Conservation (phyloP, 208 protist species). For the Kentomonas sorsogonicus region DNA sequence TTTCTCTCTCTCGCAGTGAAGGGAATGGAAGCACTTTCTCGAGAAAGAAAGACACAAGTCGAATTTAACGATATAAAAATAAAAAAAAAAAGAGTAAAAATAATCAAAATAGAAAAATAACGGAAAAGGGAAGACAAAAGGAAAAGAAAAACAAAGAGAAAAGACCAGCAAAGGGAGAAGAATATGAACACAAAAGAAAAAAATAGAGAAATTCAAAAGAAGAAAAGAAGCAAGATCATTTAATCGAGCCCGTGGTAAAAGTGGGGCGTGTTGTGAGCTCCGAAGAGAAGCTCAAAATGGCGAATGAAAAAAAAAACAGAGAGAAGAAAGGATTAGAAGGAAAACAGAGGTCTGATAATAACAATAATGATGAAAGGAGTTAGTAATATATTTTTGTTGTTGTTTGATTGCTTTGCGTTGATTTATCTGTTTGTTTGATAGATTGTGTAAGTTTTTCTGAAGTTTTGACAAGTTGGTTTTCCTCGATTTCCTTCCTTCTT, state of each 20-base stretch:
- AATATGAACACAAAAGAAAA: conserved; percentile 16
- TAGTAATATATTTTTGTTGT: conserved; percentile 4
- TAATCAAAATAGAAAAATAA: neutral
- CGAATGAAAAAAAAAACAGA: conserved; percentile 7
- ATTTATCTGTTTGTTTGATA: no score
- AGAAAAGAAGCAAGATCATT: conserved; percentile 13
- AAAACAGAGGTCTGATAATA: neutral
- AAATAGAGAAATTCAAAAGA: neutral
- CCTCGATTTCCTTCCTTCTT: neutral
- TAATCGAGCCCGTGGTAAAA: no score
- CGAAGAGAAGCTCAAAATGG: neutral
- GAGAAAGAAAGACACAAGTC: neutral
- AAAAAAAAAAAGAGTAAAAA: conserved; percentile 11
- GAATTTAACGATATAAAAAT: neutral
- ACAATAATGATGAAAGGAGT: conserved; percentile 1
- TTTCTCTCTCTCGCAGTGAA: no score
- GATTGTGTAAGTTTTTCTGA: no score
- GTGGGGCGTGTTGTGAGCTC: neutral
- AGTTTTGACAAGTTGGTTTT: no score
- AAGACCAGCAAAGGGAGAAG: conserved; percentile 1
- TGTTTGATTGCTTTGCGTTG: conserved; percentile 1
- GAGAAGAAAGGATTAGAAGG: conserved; percentile 1
- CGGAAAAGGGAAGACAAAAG: neutral
- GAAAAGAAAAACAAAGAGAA: conserved; percentile 10
- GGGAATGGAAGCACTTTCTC: no score